These are phyloP conservation scores for Gnomoniopsis smithogilvyi DNA, from an alignment of 2,329 filamentous ascomycete genomes.

Conservation along the genomic window DNA sequence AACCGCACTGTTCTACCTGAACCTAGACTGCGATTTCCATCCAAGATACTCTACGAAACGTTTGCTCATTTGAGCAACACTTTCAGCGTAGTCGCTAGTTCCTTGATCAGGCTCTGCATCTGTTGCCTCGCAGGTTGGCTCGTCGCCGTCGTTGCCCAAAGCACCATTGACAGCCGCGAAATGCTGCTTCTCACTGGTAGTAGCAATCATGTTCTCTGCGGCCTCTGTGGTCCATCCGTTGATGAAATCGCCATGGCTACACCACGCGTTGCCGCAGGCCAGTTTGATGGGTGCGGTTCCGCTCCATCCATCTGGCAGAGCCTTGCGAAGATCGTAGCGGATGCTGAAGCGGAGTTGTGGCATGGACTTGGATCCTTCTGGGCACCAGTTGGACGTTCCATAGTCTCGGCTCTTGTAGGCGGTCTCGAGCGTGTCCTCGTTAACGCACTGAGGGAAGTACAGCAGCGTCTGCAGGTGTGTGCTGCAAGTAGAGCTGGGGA, in stretches of 20 bases:
- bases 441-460: conserved; percentile 43
- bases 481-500: conserved; percentile 66
- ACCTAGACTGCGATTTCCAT: background rate
- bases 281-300: conserved; percentile 37
- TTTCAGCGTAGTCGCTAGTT: conserved; percentile 36
- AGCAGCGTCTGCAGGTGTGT: conserved; percentile 58
- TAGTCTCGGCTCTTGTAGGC: conserved; percentile 27
- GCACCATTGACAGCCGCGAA: conserved; percentile 33
- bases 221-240: conserved; percentile 41
- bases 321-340: conserved; percentile 39
- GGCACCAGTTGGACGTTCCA: conserved; percentile 34
- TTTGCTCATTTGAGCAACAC: conserved; percentile 23
- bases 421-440: conserved; percentile 24
- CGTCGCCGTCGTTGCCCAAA: conserved; percentile 28
- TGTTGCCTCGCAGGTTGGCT: conserved; percentile 29
- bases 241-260: conserved; percentile 44
- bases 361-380: conserved; percentile 36
- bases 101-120: conserved; percentile 39
- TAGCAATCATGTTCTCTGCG: conserved; percentile 36
- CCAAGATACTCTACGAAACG: background rate
- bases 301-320: conserved; percentile 36
- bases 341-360: conserved; percentile 42
- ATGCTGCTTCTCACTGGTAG: conserved; percentile 27
- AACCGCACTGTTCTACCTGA: background rate
- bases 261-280: conserved; percentile 35